Evolutionary conservation across 2,329 filamentous ascomycete species (phyloP), one percentile per base, ranked within the genome.

Genomic region (Penicillium sp.): DNA sequence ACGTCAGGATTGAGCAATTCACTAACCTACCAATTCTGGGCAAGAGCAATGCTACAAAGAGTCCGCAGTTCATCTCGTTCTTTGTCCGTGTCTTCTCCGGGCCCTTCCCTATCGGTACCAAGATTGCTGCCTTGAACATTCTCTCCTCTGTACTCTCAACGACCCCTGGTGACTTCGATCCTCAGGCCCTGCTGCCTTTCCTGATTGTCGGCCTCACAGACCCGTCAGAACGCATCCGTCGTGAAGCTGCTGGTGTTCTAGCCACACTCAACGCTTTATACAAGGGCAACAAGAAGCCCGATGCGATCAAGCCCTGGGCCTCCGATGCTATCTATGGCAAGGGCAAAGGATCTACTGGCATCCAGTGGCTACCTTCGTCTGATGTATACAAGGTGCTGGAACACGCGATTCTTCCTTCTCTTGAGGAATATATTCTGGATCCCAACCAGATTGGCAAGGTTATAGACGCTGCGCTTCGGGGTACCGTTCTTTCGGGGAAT

Each of bases 351-450:
- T 80, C 78, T 3, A 76, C 78, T 18, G 68, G 73, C 19, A 62
- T 89, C 16, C 78, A 83, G 47, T 85, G 84, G 80, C 79, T 96
- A 55, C 75, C 83, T 3, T 70, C 78, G 0, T 83, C 87, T 24
- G 83, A 88, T 55, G 78, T 79, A 2, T 78, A 82, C 44, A 87
- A 85, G 58, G 75, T 96, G 19, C 70, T 95, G 0, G 82, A 85
- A 19, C 81, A 85, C 19, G 81, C 89, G 39, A 76, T 97, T n/a
- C 74, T 91, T 19, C 91, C 91, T 0, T 85, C 84, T 2, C 77
- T 96, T 10, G 93, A 97, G 75, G 95, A 97, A 75, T 96, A 89
- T 69, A 83, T 94, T 3, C 85, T 97, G 65, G 92, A 98, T 70
- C 79, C 86, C 4, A 85, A 83, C 31, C 88, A 95, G 60, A 82